Base-by-base conservation (phyloP, 2,329 filamentous ascomycete genomes). In the Didymosphaeria variabile region DNA sequence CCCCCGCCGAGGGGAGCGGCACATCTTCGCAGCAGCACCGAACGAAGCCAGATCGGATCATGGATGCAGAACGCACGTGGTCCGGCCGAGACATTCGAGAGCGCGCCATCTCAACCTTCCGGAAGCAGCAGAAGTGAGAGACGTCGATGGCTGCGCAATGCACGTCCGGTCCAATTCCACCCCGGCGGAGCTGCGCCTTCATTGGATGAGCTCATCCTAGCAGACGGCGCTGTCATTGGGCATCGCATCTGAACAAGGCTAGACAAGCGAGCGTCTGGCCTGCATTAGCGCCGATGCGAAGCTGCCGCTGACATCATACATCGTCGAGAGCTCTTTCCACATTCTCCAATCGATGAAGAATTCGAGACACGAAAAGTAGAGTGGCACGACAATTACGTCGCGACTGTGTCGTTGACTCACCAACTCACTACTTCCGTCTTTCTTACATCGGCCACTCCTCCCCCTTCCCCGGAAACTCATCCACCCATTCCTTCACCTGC, bases 201-300 rank as follows among this genome's bases (percentile, higher is more conserved):
- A 50, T 49, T 49, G 46, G 46, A 15, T 19, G 46, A 49, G 46
- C 46, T 34, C 32, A 49, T 49, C n/a, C 17, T 17, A 19, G 10
- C 21, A 32, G 15, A 5, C 6, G 6, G 4, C 12, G 26, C 17
- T 31, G 4, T n/a, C 10, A 49, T 34, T 36, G 29, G 46, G 2
- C 29, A 17, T 5, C 2, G 2, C 29, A 17, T 5, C 2, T 17
- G 5, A 5, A 32, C 26, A 19, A 19, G n/a, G 15, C 26, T 50
- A 50, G 3, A 3, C 9, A 9, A 34, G 29, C 46, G 46, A 29
- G 4, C 21, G 5, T n/a, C 7, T 34, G 34, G 46, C 17, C 29
- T 50, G 46, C 46, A 50, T 50, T 50, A 50, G 46, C 46, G 46
- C 29, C 29, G 26, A 34, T 26, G 13, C 29, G 29, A 50, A 23